Conservation (phyloP, 1,284 basidiomycete species). For the Ceratorhiza oryzae-sativae region DNA sequence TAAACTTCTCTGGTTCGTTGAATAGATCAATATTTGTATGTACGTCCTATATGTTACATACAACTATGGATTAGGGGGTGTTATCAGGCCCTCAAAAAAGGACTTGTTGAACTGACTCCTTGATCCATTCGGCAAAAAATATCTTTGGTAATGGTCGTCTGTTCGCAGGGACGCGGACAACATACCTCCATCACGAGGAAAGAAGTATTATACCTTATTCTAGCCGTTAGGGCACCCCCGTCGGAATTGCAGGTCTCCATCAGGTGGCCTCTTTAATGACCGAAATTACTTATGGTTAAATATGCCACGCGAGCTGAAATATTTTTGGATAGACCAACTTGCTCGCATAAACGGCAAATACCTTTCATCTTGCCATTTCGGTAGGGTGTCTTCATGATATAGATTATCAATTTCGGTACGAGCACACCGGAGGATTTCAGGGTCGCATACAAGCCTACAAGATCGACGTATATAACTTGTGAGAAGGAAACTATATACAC, state of each 20-base stretch:
- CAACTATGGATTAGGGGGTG: neutral
- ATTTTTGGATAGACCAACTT: neutral
- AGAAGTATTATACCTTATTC: conserved; percentile 5
- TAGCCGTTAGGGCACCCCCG: conserved; percentile 10
- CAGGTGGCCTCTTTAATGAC: conserved; percentile 14
- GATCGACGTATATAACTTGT: neutral
- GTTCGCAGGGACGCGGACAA: neutral
- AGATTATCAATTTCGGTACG: conserved; percentile 14
- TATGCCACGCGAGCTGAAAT: no score
- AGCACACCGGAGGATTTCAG: neutral
- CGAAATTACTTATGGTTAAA: no score
- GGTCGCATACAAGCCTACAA: conserved; percentile 6
- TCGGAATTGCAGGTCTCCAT: conserved; percentile 24
- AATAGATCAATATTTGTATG: conserved; percentile 72
- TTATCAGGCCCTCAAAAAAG: neutral
- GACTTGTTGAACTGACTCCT: neutral
- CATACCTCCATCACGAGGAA: neutral
- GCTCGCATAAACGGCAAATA: conserved; percentile 12
- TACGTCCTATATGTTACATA: conserved; percentile 2
- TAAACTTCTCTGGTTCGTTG: conserved; percentile 84
- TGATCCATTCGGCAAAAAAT: conserved; percentile 28
- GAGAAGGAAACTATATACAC: neutral
- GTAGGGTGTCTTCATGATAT: conserved; percentile 18
- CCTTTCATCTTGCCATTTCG: conserved; percentile 14
- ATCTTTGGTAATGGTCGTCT: conserved; percentile 31